Evolutionary conservation across 495 filamentous ascomycete species (phyloP).

Genomic region (Parathielavia appendiculata): DNA sequence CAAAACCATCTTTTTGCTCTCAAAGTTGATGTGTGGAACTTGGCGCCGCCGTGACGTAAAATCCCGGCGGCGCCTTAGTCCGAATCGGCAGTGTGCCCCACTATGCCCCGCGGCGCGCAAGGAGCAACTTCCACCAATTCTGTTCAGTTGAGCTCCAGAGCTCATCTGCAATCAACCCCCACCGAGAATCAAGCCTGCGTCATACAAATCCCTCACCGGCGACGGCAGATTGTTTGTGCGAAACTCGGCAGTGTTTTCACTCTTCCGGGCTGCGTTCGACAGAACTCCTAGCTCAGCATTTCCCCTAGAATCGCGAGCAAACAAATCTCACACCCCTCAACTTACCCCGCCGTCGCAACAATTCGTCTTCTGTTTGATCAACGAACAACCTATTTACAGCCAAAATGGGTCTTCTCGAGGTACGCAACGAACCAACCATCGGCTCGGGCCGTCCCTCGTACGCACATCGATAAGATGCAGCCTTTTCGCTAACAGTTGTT

Average conservation of each 20-base stretch:
- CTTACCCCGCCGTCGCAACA: slow-evolving; percentile 13
- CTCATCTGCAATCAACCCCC: background rate
- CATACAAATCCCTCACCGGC: slow-evolving; percentile 22
- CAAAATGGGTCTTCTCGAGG: slow-evolving; percentile 22
- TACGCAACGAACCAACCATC: background rate
- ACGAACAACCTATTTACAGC: slow-evolving; percentile 2
- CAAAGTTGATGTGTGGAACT: too few species aligned
- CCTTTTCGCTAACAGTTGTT: background rate
- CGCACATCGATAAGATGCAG: background rate
- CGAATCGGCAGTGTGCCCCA: background rate
- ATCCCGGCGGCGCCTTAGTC: background rate
- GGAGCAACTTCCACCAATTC: background rate
- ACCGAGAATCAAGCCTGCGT: slow-evolving; percentile 16
- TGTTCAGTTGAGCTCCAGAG: slow-evolving; percentile 3
- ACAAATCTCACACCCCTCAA: background rate
- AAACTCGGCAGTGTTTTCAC: slow-evolving; percentile 1
- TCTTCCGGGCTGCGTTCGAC: background rate
- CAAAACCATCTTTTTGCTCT: too few species aligned
- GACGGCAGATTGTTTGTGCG: slow-evolving; percentile 14
- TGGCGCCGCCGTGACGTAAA: slow-evolving; percentile 1
- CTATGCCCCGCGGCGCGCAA: slow-evolving; percentile 4
- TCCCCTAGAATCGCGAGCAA: background rate
- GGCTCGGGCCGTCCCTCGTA: background rate
- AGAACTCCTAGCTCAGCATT: background rate
- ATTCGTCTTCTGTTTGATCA: background rate